Evolutionary conservation across 2,329 filamentous ascomycete species (phyloP).

Genomic region (Cercospora sojina): DNA sequence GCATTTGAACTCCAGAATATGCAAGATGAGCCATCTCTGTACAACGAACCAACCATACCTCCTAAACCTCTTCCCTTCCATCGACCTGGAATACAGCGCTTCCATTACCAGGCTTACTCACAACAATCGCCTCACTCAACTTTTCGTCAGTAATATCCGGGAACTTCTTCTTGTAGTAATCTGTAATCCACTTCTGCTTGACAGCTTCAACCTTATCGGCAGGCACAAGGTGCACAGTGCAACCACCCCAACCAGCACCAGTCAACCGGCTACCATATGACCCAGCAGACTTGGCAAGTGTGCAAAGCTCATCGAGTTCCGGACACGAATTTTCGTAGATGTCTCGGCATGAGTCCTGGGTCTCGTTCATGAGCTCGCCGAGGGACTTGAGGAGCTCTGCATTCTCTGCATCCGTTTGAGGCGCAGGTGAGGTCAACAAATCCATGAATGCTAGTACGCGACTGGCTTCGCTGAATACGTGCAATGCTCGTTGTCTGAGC

Average conservation of each 20-base stretch:
- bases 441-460: constrained; percentile 81
- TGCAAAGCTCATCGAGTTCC: constrained; percentile 86
- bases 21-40: not conserved
- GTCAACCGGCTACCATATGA: constrained; percentile 83
- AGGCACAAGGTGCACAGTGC: constrained; percentile 88
- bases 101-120: constrained; percentile 81
- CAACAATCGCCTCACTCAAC: constrained; percentile 75
- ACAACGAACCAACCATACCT: not conserved
- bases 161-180: constrained; percentile 77
- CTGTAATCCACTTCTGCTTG: constrained; percentile 70
- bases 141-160: constrained; percentile 70
- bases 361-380: constrained; percentile 82
- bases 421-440: constrained; percentile 57
- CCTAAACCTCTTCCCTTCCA: constrained; percentile 22
- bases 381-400: constrained; percentile 70
- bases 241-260: constrained; percentile 95
- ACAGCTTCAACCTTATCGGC: constrained; percentile 77
- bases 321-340: constrained; percentile 89
- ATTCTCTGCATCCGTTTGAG: constrained; percentile 52
- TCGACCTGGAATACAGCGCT: constrained; percentile 41
- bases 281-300: constrained; percentile 73
- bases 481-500: constrained; percentile 80
- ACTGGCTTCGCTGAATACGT: constrained; percentile 86
- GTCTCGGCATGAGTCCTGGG: constrained; percentile 82
- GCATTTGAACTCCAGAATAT: not conserved